These are phyloP conservation scores for Thielaviopsis cerberus DNA, from an alignment of 2,329 filamentous ascomycete species.

Conservation along the genomic window DNA sequence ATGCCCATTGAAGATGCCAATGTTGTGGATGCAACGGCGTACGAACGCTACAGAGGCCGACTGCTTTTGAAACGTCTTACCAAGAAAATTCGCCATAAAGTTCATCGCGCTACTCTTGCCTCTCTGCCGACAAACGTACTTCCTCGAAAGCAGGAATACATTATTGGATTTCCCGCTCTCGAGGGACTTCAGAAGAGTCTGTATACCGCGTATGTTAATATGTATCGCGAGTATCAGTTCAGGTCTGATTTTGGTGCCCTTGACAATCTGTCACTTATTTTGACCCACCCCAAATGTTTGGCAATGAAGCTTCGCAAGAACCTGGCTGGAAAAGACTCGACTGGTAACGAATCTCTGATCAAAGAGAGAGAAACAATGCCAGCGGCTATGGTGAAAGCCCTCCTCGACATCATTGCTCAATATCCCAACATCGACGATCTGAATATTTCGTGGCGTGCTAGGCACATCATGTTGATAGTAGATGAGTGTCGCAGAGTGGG, in stretches of 20 bases:
- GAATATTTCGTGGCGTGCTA: conserved; percentile 27
- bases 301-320: conserved; percentile 18
- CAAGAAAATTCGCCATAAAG: conserved; percentile 54
- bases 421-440: conserved; percentile 7
- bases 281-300: conserved; percentile 34
- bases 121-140: conserved; percentile 43
- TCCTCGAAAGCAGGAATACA: conserved; percentile 62
- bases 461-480: conserved; percentile 37
- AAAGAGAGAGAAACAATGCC: conserved; percentile 6
- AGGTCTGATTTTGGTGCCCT: conserved; percentile 19
- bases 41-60: conserved; percentile 39
- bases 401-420: conserved; percentile 4
- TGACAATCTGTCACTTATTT: conserved; percentile 27
- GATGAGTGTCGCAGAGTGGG: conserved; percentile 37
- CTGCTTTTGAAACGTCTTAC: conserved; percentile 55
- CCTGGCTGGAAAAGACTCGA: not conserved
- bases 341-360: not conserved
- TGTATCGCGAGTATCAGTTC: not conserved
- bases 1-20: conserved; percentile 57
- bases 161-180: conserved; percentile 49
- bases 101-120: conserved; percentile 53
- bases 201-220: conserved; percentile 34
- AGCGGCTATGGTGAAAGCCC: not conserved
- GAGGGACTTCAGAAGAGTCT: conserved; percentile 43
- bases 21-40: conserved; percentile 39